Base-by-base conservation (phyloP, 2,329 filamentous ascomycete species). In the Sporothrix curviconia region DNA sequence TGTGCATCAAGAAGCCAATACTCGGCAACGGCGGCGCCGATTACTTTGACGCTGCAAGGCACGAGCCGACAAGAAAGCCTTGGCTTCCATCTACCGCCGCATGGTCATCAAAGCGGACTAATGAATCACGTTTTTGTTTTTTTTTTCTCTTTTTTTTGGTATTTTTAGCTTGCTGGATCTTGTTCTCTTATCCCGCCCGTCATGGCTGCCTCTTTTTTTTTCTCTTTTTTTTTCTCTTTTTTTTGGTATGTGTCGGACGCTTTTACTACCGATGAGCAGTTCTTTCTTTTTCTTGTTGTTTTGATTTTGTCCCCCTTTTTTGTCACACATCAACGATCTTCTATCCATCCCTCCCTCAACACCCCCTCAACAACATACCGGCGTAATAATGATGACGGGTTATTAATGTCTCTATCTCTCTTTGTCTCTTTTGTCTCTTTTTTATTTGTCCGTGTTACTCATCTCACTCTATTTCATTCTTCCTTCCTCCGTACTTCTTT, bases 381-480 rank as follows among this genome's bases (percentile, higher is more conserved):
- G 57, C 53, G 52, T 59, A 56, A 56, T 59, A 32, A 32, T 59
- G 43, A 59, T 59, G 46, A 56, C 37, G 57, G 52, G 57, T 36
- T n/a, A 50, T 25, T 37, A 46, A 57, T 58, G 25, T 47, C 34
- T 47, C 24, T 47, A 17, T 19, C 37, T 37, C n/a, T 19, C 32
- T 3, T 30, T 17, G 28, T 40, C 17, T 17, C 42, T 24, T 14
- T 32, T 12, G 32, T 11, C 17, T 28, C 9, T 24, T 32, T 28
- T 24, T 3, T 46, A 15, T 15, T 32, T n/a, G 9, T n/a, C 14
- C 12, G 4, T 9, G 30, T 15, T 32, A 4, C n/a, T 24, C 30
- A 14, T 50, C 11, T 50, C 25, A 37, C 32, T 34, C 25, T 19
- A 17, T 43, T 14, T 24, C 42, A 46, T 19, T 2, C 32, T 14